Evolutionary conservation across 495 filamentous ascomycete species (phyloP).

Genomic region (Aspergillus steynii): DNA sequence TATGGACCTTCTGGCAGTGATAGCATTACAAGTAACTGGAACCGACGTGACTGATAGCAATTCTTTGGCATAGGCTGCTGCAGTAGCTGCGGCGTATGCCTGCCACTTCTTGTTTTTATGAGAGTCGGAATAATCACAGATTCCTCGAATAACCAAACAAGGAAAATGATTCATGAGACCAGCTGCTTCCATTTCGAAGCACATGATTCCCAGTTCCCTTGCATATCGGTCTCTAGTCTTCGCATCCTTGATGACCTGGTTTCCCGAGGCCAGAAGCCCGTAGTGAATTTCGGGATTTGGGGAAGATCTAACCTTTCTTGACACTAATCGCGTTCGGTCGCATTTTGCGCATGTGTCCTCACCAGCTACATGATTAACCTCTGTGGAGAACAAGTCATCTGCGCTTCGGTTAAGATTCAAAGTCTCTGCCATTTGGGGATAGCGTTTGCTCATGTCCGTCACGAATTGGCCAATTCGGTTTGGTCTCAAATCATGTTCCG

Average conservation of each 20-base stretch:
- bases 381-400: neutral
- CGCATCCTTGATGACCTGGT: constrained; percentile 17
- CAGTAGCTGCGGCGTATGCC: constrained; percentile 21
- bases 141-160: constrained; percentile 24
- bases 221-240: constrained; percentile 14
- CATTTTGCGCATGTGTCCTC: neutral
- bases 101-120: constrained; percentile 31
- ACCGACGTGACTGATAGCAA: constrained; percentile 9
- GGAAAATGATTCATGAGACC: constrained; percentile 10
- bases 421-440: neutral
- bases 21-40: neutral
- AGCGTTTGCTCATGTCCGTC: neutral
- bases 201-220: constrained; percentile 15
- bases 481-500: neutral
- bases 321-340: neutral
- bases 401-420: neutral
- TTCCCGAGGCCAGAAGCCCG: constrained; percentile 17
- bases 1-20: neutral
- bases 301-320: neutral
- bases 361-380: neutral
- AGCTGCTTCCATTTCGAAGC: constrained; percentile 41
- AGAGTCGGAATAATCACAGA: constrained; percentile 27
- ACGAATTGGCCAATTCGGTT: neutral
- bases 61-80: constrained; percentile 21
- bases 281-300: constrained; percentile 13